These are phyloP conservation scores for Boletus coccyginus DNA, from an alignment of 768 basidiomycete species.

Conservation along the genomic window DNA sequence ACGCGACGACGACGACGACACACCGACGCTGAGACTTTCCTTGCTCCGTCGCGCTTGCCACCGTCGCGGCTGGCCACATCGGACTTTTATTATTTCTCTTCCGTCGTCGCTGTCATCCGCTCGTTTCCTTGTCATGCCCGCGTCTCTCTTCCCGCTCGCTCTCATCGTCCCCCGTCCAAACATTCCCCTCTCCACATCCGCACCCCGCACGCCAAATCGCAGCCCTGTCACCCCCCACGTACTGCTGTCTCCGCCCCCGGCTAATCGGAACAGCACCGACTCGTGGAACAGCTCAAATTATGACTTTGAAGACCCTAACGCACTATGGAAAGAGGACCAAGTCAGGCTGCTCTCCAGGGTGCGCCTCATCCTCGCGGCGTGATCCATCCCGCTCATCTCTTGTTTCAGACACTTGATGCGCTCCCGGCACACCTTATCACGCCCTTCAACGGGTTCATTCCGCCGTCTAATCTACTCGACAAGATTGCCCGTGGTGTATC, in stretches of 20 bases:
- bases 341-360: slow-evolving; percentile 66
- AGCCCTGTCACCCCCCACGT: slow-evolving; percentile 54
- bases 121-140: slow-evolving; percentile 41
- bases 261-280: slow-evolving; percentile 65
- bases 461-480: slow-evolving; percentile 83
- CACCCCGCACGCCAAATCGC: slow-evolving; percentile 59
- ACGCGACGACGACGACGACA: slow-evolving; percentile 26
- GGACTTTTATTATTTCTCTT: slow-evolving; percentile 20
- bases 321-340: slow-evolving; percentile 76
- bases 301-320: slow-evolving; percentile 58
- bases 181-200: slow-evolving; percentile 35
- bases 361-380: slow-evolving; percentile 18
- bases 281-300: slow-evolving; percentile 83
- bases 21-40: slow-evolving; percentile 18
- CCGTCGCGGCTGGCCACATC: slow-evolving; percentile 4
- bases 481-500: slow-evolving; percentile 79
- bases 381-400: slow-evolving; percentile 6
- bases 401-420: slow-evolving; percentile 66
- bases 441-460: slow-evolving; percentile 80
- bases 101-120: slow-evolving; percentile 46
- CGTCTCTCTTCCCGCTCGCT: slow-evolving; percentile 52
- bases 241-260: slow-evolving; percentile 42
- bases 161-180: slow-evolving; percentile 62
- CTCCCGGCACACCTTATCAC: slow-evolving; percentile 83
- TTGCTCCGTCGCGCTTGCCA: slow-evolving; percentile 8